Base-by-base conservation (phyloP, 1,284 basidiomycete genomes). In the Malassezia pachydermatis region DNA sequence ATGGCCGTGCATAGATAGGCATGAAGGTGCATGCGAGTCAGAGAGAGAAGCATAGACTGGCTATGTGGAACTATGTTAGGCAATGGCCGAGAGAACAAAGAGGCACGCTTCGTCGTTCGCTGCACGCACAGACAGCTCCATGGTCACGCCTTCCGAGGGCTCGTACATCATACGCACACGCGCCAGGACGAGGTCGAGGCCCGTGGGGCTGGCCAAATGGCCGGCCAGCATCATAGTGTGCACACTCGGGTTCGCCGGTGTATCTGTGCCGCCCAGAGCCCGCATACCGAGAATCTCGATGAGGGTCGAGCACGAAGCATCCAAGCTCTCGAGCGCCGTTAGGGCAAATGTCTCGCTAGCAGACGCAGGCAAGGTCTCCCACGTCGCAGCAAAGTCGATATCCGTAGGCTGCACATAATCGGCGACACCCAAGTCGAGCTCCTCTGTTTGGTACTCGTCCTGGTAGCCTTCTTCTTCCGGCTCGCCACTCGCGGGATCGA, bases 391-490 rank as follows among this genome's bases (percentile, higher is more conserved):
- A 74, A 98, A 98, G 28, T 86, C 86, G 33, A 82, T 82, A 69
- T 95, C 96, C 58, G 80, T 88, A 14, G 89, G 89, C 40, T 88
- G 77, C 66, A 99, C 86, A 74, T 95, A 99, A 74, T 89, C 86
- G 24, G 83, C 82, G 4, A 86, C 88, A 48, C 83, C 83, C 40
- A 99, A 76, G 69, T 96, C 94, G 48, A 95, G 80, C 59, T 96
- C 94, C 74, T 96, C 92, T 34, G 95, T 78, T 73, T 89, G 86
- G 75, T 99, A 99, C 74, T 98, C 92, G 76, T 98, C 94, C 70
- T 89, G 86, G 74, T 98, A 99, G 6, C 94, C 94, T 58, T 96
- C 90, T 61, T 87, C 88, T 73, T 99, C 94, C 11, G 94, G 92
- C 72, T 89, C 84, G 44, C 90, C 90, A n/a, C 85, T 92, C 22